Evolutionary conservation across 2,329 filamentous ascomycete species (phyloP), one percentile per base, ranked within the genome.

Genomic region (Colletotrichum abscissum): DNA sequence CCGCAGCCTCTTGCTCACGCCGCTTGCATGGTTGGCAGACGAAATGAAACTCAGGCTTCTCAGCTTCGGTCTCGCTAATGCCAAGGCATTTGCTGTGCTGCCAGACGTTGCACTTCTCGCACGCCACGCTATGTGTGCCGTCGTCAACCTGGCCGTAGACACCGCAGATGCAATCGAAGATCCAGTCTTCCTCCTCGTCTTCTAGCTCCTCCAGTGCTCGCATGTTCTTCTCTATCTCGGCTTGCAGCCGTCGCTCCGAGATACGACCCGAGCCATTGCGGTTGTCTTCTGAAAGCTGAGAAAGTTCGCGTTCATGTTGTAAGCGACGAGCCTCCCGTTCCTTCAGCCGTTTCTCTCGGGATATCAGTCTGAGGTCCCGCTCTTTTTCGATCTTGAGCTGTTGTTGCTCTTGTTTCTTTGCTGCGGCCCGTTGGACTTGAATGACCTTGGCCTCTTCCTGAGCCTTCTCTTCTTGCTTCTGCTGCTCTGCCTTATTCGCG

Each of bases 91-190:
- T 94, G 86, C 95, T 97, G 80, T 99, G 97, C 81, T 98, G 96
- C 97, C 97, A 99, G 60, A 97, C 92, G 80, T 93, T 97, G 86
- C 97, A 99, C 76, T 88, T 92, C 80, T 99, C 97, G 83, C 97
- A 99, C 33, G 95, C 94, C 76, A 99, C 92, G 80, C 95, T 98
- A 80, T 98, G 95, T 8, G 94, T 93, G 46, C 97, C 97, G 80
- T 98, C 97, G 78, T 99, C 97, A 72, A 98, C 94, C 77, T 97
- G 93, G 26, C 97, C 97, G 81, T 98, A 92, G 26, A 95, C 89
- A 30, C 96, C 96, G 81, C 97, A 99, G 30, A 94, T 89, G 80
- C 97, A 99, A 80, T 99, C 97, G 78, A 99, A 99, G 52, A 95
- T 89, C 97, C 97, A 98, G 64, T 95, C 91, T 14, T 95, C 94